Evolutionary conservation across 2,329 filamentous ascomycete species (phyloP).

Genomic region (Chrysoporthe puriensis): DNA sequence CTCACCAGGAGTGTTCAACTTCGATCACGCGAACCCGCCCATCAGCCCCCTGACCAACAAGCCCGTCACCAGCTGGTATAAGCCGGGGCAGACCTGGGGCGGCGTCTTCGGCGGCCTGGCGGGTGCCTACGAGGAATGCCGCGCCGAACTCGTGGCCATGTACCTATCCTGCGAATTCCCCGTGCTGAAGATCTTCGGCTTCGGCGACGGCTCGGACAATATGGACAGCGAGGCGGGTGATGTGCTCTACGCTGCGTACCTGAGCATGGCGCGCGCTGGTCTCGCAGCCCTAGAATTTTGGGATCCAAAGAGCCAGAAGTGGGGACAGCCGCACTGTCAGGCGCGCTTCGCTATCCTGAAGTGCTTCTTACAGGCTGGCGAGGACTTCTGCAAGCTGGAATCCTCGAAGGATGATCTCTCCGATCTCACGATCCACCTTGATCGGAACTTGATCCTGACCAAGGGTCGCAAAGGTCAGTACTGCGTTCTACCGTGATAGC

Average conservation of each 20-base stretch:
- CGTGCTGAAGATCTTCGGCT: slow-evolving; percentile 89
- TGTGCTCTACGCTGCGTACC: slow-evolving; percentile 84
- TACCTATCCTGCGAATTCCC: slow-evolving; percentile 83
- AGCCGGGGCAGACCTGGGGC: slow-evolving; percentile 93
- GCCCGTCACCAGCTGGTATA: slow-evolving; percentile 86
- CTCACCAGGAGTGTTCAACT: slow-evolving; percentile 80
- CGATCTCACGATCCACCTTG: slow-evolving; percentile 80
- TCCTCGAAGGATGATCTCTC: slow-evolving; percentile 74
- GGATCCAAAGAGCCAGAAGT: slow-evolving; percentile 88
- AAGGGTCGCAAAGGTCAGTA: slow-evolving; percentile 69
- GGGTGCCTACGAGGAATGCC: slow-evolving; percentile 90
- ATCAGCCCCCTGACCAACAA: slow-evolving; percentile 78
- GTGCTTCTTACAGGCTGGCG: slow-evolving; percentile 83
- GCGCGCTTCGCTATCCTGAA: slow-evolving; percentile 86
- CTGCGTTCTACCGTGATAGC: neutral
- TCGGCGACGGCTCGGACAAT: slow-evolving; percentile 75
- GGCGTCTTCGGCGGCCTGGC: slow-evolving; percentile 88
- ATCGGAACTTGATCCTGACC: slow-evolving; percentile 83
- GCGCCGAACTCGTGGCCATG: slow-evolving; percentile 94
- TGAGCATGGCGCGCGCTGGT: slow-evolving; percentile 94
- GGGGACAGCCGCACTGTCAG: slow-evolving; percentile 92
- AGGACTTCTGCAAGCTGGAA: slow-evolving; percentile 82
- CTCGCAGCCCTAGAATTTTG: slow-evolving; percentile 89
- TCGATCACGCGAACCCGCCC: slow-evolving; percentile 80
- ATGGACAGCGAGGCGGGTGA: slow-evolving; percentile 80